A percentile compares a stretch with the other conserved stretches of the same genome.
These are phyloP conservation scores for Pestalotiopsis fici DNA, from an alignment of 2,329 filamentous ascomycete species.

Conservation along the genomic window DNA sequence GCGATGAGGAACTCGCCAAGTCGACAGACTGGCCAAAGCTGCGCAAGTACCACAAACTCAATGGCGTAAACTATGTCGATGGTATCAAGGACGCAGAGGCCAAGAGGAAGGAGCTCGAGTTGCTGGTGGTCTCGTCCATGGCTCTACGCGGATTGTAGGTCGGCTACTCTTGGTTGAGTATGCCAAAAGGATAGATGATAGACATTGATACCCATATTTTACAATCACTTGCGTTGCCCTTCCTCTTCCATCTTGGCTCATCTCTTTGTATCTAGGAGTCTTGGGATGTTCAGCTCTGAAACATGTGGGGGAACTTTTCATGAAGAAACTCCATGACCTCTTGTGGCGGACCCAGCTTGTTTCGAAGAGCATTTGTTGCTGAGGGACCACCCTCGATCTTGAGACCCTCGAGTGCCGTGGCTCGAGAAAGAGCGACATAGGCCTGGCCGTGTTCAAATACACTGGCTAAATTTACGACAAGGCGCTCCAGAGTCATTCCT, in stretches of 20 bases:
- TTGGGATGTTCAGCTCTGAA: neutral
- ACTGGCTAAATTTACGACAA: conserved; percentile 51
- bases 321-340: neutral
- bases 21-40: conserved; percentile 69
- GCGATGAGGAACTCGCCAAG: conserved; percentile 61
- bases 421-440: conserved; percentile 60
- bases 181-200: neutral
- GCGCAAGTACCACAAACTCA: conserved; percentile 85
- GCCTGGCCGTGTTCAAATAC: conserved; percentile 56
- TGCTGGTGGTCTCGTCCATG: conserved; percentile 73
- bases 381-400: conserved; percentile 11
- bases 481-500: conserved; percentile 60
- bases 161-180: neutral
- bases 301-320: neutral
- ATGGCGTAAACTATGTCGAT: conserved; percentile 55
- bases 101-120: conserved; percentile 62
- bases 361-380: neutral
- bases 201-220: neutral
- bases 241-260: neutral
- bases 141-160: conserved; percentile 64
- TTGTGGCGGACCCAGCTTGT: neutral
- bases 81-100: conserved; percentile 41
- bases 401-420: conserved; percentile 47
- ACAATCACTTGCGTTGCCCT: neutral
- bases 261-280: neutral